Conservation (phyloP, 352 stramenopile species). For the Achlya hypogyna region DNA sequence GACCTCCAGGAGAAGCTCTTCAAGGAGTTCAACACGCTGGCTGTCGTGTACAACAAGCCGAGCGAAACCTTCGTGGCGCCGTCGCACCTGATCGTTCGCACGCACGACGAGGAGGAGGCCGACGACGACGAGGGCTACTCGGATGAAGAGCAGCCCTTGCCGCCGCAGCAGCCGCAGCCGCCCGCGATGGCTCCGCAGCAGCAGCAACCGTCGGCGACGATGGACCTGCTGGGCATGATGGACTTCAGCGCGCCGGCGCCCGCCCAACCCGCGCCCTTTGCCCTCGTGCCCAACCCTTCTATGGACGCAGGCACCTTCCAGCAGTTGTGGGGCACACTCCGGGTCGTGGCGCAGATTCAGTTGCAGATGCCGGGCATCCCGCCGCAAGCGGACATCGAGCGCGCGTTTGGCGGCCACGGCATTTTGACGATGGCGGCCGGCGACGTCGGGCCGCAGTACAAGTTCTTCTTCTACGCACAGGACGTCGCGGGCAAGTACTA, state of each 20-base stretch:
- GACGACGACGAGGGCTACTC: slow-evolving; percentile 39
- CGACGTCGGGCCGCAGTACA: slow-evolving; percentile 70
- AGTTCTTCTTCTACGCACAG: slow-evolving; percentile 82
- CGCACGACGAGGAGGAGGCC: slow-evolving; percentile 36
- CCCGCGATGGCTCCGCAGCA: not conserved
- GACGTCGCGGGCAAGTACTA: slow-evolving; percentile 51
- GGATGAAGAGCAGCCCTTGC: slow-evolving; percentile 14
- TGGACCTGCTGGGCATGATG: slow-evolving; percentile 63
- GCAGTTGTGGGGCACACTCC: slow-evolving; percentile 53
- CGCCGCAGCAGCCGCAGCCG: slow-evolving; percentile 31
- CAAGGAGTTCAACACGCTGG: slow-evolving; percentile 97
- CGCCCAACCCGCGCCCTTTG: slow-evolving; percentile 27
- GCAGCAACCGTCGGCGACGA: slow-evolving; percentile 21
- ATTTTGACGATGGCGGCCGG: slow-evolving; percentile 76
- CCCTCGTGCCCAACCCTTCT: slow-evolving; percentile 48
- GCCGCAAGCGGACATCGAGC: slow-evolving; percentile 53
- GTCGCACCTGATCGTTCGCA: slow-evolving; percentile 37
- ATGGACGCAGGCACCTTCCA: slow-evolving; percentile 72
- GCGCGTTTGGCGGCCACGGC: slow-evolving; percentile 38
- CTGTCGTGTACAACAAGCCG: slow-evolving; percentile 95
- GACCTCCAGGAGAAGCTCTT: slow-evolving; percentile 85
- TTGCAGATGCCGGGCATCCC: slow-evolving; percentile 51
- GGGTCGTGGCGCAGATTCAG: slow-evolving; percentile 49
- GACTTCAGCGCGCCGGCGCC: slow-evolving; percentile 40
- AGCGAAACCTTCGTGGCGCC: slow-evolving; percentile 92